phyloP scores from a whole-genome alignment of 2,329 filamentous ascomycete genomes.

The Beauveria sp. region DNA sequence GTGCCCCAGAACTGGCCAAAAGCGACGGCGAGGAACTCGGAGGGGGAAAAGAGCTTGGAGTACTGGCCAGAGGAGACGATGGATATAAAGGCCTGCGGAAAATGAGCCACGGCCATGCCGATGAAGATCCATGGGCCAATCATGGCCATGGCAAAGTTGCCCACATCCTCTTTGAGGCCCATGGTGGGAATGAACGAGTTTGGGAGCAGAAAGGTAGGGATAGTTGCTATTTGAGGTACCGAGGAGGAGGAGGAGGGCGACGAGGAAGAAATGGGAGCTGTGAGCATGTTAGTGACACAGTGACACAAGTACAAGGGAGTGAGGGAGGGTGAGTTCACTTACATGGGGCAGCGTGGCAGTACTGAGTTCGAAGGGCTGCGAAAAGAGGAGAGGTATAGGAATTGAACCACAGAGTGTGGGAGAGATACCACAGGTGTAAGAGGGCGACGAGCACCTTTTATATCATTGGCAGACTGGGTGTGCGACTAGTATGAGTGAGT shows the following conservation, averaged over 20 bases:
- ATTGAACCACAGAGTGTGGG: background rate
- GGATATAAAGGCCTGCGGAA: constrained; percentile 41
- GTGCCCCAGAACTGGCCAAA: constrained; percentile 55
- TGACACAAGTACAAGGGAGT: background rate
- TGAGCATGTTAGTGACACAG: background rate
- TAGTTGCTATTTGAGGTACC: background rate
- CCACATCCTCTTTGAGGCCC: background rate
- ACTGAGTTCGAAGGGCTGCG: background rate
- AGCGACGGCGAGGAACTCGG: constrained; percentile 40
- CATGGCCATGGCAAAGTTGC: constrained; percentile 25
- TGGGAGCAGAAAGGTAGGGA: background rate
- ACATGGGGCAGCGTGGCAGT: background rate
- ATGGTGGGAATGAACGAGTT: background rate
- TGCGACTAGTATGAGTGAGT: background rate
- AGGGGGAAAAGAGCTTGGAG: constrained; percentile 31
- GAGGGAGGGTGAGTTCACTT: background rate
- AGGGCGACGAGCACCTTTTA: constrained; percentile 1
- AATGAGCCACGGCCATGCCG: constrained; percentile 35
- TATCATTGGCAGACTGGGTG: constrained; percentile 4
- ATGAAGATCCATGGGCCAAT: constrained; percentile 48
- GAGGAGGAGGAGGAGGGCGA: background rate
- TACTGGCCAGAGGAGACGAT: constrained; percentile 30
- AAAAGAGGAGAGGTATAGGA: background rate
- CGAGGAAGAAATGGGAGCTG: background rate
- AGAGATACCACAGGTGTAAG: background rate